Percentiles rank a stretch among this genome's conserved stretches.
These are phyloP conservation scores for Stachybotrys elegans DNA, from an alignment of 2,329 filamentous ascomycete genomes.

Conservation along the genomic window DNA sequence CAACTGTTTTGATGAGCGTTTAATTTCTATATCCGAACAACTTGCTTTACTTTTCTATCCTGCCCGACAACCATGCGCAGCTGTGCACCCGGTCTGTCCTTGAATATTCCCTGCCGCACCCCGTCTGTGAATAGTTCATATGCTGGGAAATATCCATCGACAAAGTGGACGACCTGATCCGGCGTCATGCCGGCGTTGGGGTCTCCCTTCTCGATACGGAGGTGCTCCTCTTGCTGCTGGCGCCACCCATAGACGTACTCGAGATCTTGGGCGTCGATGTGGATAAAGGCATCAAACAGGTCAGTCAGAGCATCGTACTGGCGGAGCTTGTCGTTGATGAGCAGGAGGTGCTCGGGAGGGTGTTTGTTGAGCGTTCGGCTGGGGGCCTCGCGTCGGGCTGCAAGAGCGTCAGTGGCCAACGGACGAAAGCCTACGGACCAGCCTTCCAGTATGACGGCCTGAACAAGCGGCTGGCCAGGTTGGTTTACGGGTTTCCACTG, in stretches of 20 bases:
- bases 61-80: slow-evolving; percentile 57
- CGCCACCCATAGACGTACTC: slow-evolving; percentile 82
- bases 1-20: no score
- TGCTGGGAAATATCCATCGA: slow-evolving; percentile 63
- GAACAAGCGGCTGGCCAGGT: slow-evolving; percentile 40
- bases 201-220: slow-evolving; percentile 59
- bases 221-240: slow-evolving; percentile 68
- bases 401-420: slow-evolving; percentile 45
- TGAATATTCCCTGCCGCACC: slow-evolving; percentile 53
- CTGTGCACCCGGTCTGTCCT: slow-evolving; percentile 45
- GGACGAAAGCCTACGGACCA: slow-evolving; percentile 86
- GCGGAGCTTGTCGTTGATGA: slow-evolving; percentile 43
- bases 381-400: slow-evolving; percentile 45
- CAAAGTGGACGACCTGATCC: slow-evolving; percentile 72
- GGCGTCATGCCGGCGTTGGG: slow-evolving; percentile 68
- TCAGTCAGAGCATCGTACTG: slow-evolving; percentile 45
- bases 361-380: slow-evolving; percentile 45
- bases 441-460: slow-evolving; percentile 78
- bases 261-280: slow-evolving; percentile 65
- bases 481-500: slow-evolving; percentile 58
- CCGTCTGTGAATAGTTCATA: slow-evolving; percentile 65
- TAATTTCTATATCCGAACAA: slow-evolving; percentile 40
- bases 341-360: slow-evolving; percentile 41
- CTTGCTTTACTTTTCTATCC: slow-evolving; percentile 55
- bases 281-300: slow-evolving; percentile 49